A percentile compares a stretch with the other conserved stretches of the same genome.
phyloP scores from a whole-genome alignment of 2,329 filamentous ascomycete species.

The Aspergillus japonicus region DNA sequence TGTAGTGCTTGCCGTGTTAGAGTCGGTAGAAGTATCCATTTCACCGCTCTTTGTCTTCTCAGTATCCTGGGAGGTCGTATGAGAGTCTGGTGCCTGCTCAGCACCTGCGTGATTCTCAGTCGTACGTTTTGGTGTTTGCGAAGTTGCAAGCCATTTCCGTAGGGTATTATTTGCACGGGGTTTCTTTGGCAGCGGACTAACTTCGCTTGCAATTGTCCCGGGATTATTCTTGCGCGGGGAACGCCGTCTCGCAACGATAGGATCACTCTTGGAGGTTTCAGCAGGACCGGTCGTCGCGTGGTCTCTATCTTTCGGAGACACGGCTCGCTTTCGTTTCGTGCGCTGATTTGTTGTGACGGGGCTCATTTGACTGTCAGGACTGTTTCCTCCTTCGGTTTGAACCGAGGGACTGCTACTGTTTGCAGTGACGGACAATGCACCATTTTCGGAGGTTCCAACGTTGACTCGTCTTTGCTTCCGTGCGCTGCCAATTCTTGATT shows the following conservation, averaged over 20 bases:
- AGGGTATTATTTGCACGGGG: constrained; percentile 5
- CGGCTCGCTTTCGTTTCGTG: not conserved
- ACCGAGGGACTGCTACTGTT: not conserved
- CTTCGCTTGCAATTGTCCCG: not conserved
- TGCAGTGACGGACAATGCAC: not conserved
- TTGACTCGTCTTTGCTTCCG: constrained; percentile 22
- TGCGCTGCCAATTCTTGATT: not conserved
- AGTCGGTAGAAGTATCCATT: not conserved
- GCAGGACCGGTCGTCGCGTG: not conserved
- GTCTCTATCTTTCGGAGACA: not conserved
- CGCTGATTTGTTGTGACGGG: not conserved
- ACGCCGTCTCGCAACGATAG: not conserved
- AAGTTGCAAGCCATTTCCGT: not conserved
- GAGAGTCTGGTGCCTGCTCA: not conserved
- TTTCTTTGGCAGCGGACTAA: not conserved
- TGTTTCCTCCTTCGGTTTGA: not conserved
- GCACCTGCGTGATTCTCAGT: not conserved
- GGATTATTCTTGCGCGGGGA: not conserved
- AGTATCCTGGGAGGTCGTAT: not conserved
- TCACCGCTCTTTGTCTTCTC: not conserved
- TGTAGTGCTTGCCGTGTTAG: not conserved
- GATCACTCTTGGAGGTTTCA: not conserved
- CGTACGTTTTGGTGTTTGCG: not conserved
- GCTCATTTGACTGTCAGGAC: not conserved
- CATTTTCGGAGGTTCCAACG: constrained; percentile 10